A percentile compares a stretch with the other conserved stretches of the same genome.
Evolutionary conservation across 2,329 filamentous ascomycete genomes (phyloP).

Genomic region (Trichophyton schoenleinii): DNA sequence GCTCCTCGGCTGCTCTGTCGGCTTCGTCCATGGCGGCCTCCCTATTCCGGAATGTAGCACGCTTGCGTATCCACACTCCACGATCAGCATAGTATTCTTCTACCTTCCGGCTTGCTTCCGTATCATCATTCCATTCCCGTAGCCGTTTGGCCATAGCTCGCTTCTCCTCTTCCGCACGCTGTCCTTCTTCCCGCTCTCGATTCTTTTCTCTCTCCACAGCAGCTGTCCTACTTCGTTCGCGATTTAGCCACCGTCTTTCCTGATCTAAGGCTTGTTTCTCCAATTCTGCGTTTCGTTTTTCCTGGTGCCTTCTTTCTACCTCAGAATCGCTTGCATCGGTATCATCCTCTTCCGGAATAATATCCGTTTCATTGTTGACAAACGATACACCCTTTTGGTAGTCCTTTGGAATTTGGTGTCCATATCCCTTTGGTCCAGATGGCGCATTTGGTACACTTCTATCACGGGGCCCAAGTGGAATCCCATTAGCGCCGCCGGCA

Average conservation of each 20-base stretch:
- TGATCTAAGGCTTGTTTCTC: constrained; percentile 75
- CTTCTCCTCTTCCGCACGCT: constrained; percentile 49
- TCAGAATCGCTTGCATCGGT: constrained; percentile 80
- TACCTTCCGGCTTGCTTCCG: constrained; percentile 58
- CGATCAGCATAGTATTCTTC: constrained; percentile 82
- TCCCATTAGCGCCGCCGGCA: constrained; percentile 54
- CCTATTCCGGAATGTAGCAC: constrained; percentile 56
- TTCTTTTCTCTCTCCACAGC: constrained; percentile 76
- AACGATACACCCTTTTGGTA: constrained; percentile 71
- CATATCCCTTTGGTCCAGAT: constrained; percentile 53
- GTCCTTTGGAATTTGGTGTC: constrained; percentile 52
- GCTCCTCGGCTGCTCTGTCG: constrained; percentile 66
- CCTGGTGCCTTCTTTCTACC: constrained; percentile 57
- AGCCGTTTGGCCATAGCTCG: constrained; percentile 60
- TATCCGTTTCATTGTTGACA: constrained; percentile 59
- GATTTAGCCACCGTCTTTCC: constrained; percentile 80
- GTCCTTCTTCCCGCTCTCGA: constrained; percentile 63
- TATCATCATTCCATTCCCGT: constrained; percentile 77
- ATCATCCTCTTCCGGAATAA: constrained; percentile 67
- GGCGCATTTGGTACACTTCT: constrained; percentile 61
- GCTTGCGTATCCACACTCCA: constrained; percentile 71
- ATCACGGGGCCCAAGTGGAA: constrained; percentile 61
- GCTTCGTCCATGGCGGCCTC: constrained; percentile 69
- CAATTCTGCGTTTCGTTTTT: constrained; percentile 60
- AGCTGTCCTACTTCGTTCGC: constrained; percentile 70